Evolutionary conservation across 441 rosid genomes (phyloP).

Genomic region (Omphalea diandra): DNA sequence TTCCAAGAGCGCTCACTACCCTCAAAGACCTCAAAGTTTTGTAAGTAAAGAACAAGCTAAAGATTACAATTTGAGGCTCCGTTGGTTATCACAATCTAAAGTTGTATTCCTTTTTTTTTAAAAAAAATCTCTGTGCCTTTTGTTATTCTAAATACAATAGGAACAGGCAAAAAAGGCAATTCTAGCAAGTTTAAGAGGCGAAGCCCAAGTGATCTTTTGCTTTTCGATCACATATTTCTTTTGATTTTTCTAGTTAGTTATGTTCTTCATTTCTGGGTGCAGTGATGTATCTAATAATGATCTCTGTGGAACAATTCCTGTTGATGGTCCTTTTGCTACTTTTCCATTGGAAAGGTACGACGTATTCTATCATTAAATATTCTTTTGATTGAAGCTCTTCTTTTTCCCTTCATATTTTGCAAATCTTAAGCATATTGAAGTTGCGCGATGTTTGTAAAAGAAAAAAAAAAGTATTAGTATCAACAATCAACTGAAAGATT

Average conservation of each 20-base stretch:
- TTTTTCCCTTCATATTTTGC: not conserved
- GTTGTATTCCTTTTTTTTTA: not conserved
- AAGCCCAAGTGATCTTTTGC: not conserved
- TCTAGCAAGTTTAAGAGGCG: not conserved
- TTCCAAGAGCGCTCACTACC: slow-evolving; percentile 60
- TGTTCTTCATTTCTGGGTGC: slow-evolving; percentile 23
- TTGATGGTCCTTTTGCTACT: slow-evolving; percentile 62
- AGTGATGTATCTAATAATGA: slow-evolving; percentile 69
- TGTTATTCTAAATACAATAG: not conserved
- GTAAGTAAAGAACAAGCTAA: slow-evolving; percentile 37
- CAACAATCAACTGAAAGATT: not conserved
- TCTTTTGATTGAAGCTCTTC: not conserved
- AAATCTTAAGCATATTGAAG: not conserved
- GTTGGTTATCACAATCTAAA: not conserved
- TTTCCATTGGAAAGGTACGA: slow-evolving; percentile 59
- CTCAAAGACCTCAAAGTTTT: slow-evolving; percentile 52
- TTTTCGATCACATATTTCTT: not conserved
- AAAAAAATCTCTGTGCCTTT: too few species aligned
- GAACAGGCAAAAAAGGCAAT: not conserved
- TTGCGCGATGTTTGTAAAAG: not conserved
- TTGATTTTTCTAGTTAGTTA: not conserved
- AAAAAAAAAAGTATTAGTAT: too few species aligned
- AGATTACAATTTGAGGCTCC: not conserved
- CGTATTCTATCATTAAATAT: not conserved
- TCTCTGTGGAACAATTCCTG: slow-evolving; percentile 79